Evolutionary conservation across 768 basidiomycete genomes (phyloP), one percentile per base, ranked within the genome.

Genomic region (Pulveroboletus sp.): DNA sequence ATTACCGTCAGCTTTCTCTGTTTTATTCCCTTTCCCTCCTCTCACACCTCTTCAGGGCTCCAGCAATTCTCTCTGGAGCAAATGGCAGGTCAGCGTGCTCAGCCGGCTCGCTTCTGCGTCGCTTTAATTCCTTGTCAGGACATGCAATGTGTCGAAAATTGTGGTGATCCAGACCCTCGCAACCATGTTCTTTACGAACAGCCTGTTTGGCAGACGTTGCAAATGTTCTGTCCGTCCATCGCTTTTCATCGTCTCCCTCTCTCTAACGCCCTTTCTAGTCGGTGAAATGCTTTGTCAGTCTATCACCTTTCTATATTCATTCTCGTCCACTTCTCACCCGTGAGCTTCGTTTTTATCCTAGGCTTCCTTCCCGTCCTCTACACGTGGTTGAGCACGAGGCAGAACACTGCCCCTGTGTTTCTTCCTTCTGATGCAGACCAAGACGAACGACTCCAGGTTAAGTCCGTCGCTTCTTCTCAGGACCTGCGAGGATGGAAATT

Each of bases 61-160:
- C 53, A 83, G 80, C 62, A 92, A 89, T 65, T 88, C 86, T 3
- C 71, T 91, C 18, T 89, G 85, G 83, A 78, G 76, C 68, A 91
- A 91, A 68, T 92, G 80, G 79, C 89, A 90, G 84, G 86, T 72
- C 54, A 60, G 75, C 62, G 37, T 24, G 37, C 9, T 27, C 26
- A 1, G 14, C 17, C 9, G 10, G 8, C 14, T 21, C 8, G 24
- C 8, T 7, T 30, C 17, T 14, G 13, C 44, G 39, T 5, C 8
- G 6, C 39, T 35, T 44, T 46, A 59, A 52, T 51, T 27, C 37
- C 17, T 32, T 42, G 44, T 11, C 53, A 88, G 84, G 95, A 98
- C 67, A 95, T 96, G 90, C 92, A 96, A 83, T 98, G 95, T 64
- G 94, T 97, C 39, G 92, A 92, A 76, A 89, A 94, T 68, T 98